Evolutionary conservation across 2,329 filamentous ascomycete species (phyloP).

Genomic region (Trichothecium sympodiale): DNA sequence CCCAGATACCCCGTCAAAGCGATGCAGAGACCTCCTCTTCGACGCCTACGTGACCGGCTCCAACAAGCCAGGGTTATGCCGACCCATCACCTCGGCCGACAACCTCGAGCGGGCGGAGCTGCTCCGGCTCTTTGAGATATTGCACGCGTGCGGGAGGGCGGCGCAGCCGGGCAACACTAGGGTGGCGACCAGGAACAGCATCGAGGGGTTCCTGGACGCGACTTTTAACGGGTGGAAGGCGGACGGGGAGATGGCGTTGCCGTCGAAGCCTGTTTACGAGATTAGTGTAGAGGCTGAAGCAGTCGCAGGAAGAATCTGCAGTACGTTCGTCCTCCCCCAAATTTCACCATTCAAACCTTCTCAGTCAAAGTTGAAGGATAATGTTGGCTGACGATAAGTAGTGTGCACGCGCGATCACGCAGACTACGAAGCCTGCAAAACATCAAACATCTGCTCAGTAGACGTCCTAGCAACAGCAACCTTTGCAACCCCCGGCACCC

Average conservation of each 20-base stretch:
- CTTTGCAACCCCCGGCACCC: not conserved
- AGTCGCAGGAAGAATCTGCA: constrained; percentile 15
- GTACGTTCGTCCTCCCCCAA: constrained; percentile 11
- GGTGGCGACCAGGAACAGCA: constrained; percentile 14
- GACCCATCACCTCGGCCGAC: constrained; percentile 12
- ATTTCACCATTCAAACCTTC: too few relatives aligned
- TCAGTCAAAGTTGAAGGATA: too few relatives aligned
- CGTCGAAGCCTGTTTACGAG: constrained; percentile 15
- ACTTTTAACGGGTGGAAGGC: constrained; percentile 15
- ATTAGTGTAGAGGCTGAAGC: constrained; percentile 16
- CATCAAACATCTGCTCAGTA: not conserved
- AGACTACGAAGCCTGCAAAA: not conserved
- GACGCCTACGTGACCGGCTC: too few relatives aligned
- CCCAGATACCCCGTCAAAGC: too few relatives aligned
- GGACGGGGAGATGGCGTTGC: not conserved
- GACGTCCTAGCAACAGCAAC: not conserved
- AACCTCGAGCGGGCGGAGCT: constrained; percentile 16
- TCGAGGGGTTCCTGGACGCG: constrained; percentile 20
- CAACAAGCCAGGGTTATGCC: too few relatives aligned
- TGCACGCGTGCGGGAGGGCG: constrained; percentile 18
- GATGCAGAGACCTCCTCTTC: too few relatives aligned
- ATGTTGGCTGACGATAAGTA: too few relatives aligned
- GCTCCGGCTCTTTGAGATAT: constrained; percentile 19
- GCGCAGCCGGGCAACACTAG: constrained; percentile 13
- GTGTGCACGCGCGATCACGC: not conserved